Percentiles rank a stretch among this genome's conserved stretches.
phyloP scores from a whole-genome alignment of 129 eudicot species.

The carrot (Daucus carota) region DH1_v3.0 NC_030385.2:37414501-37415000 shows the following conservation, averaged over 20 bases:
- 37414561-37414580: not conserved
- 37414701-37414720: not conserved
- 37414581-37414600: not conserved
- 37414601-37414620: constrained; percentile 3
- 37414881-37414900: not conserved
- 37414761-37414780: too few relatives aligned
- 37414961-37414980: not conserved
- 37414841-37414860: not conserved
- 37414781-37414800: too few relatives aligned
- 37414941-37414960: not conserved
- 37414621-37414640: not conserved
- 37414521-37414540: constrained; percentile 13
- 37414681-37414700: not conserved
- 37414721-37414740: not conserved
- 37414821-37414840: not conserved
- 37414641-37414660: not conserved
- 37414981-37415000: not conserved
- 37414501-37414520: constrained; percentile 17
- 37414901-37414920: constrained; percentile 11
- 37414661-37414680: not conserved
- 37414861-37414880: not conserved
- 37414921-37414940: not conserved
- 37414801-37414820: too few relatives aligned
- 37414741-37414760: too few relatives aligned
- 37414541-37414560: constrained; percentile 12